Conservation (phyloP, 2,329 filamentous ascomycete genomes). For the Orbilia quercus region DNA sequence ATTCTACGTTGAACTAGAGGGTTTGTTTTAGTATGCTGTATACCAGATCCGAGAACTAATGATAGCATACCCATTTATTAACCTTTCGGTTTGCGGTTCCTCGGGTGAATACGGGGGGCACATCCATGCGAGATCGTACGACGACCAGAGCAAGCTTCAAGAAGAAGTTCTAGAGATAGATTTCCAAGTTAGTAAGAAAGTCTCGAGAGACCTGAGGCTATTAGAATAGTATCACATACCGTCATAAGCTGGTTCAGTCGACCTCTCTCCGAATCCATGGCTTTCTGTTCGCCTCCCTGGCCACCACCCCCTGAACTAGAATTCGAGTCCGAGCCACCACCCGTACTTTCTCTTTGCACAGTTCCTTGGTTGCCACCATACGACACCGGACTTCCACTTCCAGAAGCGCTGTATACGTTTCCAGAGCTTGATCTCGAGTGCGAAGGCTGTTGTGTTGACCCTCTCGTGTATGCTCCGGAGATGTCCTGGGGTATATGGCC, state of each 20-base stretch:
- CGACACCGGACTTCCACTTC: conserved; percentile 49
- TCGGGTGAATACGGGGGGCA: conserved; percentile 52
- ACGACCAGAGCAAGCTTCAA: conserved; percentile 55
- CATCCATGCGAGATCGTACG: conserved; percentile 54
- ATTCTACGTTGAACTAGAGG: conserved; percentile 87
- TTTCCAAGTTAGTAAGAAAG: background rate
- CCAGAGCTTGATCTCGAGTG: conserved; percentile 54
- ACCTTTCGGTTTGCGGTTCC: conserved; percentile 53
- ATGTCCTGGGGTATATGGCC: conserved; percentile 49
- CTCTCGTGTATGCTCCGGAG: conserved; percentile 45
- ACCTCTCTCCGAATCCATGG: conserved; percentile 52
- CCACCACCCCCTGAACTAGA: conserved; percentile 44
- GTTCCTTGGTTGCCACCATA: conserved; percentile 43
- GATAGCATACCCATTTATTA: conserved; percentile 52
- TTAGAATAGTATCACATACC: conserved; percentile 18
- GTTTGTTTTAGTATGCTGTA: conserved; percentile 6
- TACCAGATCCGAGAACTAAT: background rate
- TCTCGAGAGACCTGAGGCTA: conserved; percentile 1
- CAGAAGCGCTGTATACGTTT: conserved; percentile 50
- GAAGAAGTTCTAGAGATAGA: conserved; percentile 51
- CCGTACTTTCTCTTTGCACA: conserved; percentile 41
- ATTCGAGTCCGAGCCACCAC: conserved; percentile 45
- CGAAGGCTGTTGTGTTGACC: conserved; percentile 51
- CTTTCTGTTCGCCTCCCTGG: conserved; percentile 43
- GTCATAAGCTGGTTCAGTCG: conserved; percentile 56